A percentile compares a stretch with the other conserved stretches of the same genome.
Evolutionary conservation across 2,329 filamentous ascomycete genomes (phyloP).

Genomic region (Fonsecaea pedrosoi): DNA sequence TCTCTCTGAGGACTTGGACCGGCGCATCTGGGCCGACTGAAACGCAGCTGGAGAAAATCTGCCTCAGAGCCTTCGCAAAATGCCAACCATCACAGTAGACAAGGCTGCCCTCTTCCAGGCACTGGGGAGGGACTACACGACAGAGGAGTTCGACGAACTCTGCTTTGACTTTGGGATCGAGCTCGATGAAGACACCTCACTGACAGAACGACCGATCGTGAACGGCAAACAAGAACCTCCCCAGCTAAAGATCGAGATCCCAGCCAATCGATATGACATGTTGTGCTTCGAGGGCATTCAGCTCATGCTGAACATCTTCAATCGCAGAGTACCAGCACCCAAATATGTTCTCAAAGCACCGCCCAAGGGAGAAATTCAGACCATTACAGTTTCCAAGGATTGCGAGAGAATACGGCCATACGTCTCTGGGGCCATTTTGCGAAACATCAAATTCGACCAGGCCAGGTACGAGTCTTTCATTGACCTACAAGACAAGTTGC

Average conservation of each 20-base stretch:
- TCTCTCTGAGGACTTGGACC: not conserved
- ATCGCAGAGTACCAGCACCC: conserved; percentile 75
- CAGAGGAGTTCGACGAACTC: conserved; percentile 92
- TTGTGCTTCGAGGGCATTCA: conserved; percentile 97
- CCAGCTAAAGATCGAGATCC: conserved; percentile 97
- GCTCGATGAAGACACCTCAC: conserved; percentile 91
- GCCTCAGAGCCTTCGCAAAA: conserved; percentile 56
- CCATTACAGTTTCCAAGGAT: conserved; percentile 77
- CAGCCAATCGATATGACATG: conserved; percentile 91
- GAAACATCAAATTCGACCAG: conserved; percentile 89
- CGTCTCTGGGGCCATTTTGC: conserved; percentile 85
- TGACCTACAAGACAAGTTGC: conserved; percentile 93
- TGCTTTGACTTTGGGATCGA: conserved; percentile 99
- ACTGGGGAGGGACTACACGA: conserved; percentile 87
- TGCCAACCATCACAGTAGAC: conserved; percentile 97
- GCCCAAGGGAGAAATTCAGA: conserved; percentile 74
- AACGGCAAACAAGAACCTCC: conserved; percentile 84
- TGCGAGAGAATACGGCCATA: conserved; percentile 83
- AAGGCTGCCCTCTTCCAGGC: conserved; percentile 95
- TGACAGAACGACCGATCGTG: conserved; percentile 73
- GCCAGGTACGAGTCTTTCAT: conserved; percentile 97
- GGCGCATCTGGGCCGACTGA: not conserved
- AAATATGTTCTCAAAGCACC: conserved; percentile 80
- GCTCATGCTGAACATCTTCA: conserved; percentile 94
- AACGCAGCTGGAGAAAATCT: not conserved